A percentile compares a stretch with the other conserved stretches of the same genome.
Conservation (phyloP, 179 eudicot genomes). For the Silene coronaria region DNA sequence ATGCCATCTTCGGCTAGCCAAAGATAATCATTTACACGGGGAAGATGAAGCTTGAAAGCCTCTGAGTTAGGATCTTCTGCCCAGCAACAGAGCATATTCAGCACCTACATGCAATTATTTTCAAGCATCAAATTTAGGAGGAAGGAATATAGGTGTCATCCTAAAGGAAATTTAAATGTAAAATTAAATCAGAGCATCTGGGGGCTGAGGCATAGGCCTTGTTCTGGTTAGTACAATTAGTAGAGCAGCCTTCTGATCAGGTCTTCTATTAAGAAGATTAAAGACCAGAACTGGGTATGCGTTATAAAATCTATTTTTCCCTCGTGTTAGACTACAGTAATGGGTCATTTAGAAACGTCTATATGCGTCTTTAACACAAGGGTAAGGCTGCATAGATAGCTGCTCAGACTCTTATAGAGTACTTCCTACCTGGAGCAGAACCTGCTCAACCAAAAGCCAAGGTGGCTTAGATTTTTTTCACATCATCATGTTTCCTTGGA, state of each 20-base stretch:
- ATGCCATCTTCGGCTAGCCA: conserved; percentile 69
- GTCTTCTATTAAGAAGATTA: not conserved
- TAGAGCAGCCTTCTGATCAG: not conserved
- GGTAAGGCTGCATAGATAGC: not conserved
- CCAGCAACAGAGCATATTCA: conserved; percentile 63
- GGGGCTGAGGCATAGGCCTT: too few relatives aligned
- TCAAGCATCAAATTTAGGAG: not conserved
- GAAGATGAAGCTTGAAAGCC: conserved; percentile 57
- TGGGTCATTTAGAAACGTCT: too few relatives aligned
- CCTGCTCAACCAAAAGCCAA: not conserved
- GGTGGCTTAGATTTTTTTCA: not conserved
- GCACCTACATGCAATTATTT: conserved; percentile 32
- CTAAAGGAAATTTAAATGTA: not conserved
- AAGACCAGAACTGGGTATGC: not conserved
- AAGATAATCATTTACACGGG: conserved; percentile 46
- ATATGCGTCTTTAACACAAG: too few relatives aligned
- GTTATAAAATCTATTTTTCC: not conserved
- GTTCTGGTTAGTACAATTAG: too few relatives aligned
- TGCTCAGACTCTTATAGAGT: not conserved
- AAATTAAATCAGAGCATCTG: too few relatives aligned
- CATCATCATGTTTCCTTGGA: not conserved
- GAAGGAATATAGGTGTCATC: not conserved
- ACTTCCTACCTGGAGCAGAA: not conserved
- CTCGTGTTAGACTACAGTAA: not conserved
- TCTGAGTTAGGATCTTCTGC: conserved; percentile 58